Base-by-base conservation (phyloP, 805 yeast species). In the Wickerhamiella slavikovae region DNA sequence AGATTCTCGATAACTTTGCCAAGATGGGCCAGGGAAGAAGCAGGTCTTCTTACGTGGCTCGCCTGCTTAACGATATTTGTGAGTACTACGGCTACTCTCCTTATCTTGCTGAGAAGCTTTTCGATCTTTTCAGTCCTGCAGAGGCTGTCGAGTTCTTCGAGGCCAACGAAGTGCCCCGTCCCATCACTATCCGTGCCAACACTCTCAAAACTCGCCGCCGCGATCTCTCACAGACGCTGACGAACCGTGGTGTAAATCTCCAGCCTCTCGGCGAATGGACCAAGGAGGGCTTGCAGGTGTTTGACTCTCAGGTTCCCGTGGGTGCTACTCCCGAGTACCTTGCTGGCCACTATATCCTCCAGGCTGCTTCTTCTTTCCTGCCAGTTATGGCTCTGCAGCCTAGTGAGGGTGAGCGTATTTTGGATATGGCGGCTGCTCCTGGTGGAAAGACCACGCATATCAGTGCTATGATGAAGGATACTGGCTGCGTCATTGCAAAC, bases 381-480 rank as follows among this genome's bases (percentile, higher is more conserved):
- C 99, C 99, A 6, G 94, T 83, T 14, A 79, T 89, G 85, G 99
- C 99, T 1, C 60, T 89, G 43, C 85, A 72, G 38, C 98, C 99
- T n/a, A 91, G 82, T 51, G 95, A 82, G 54, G 72, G 77, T 49
- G 99, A 89, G 59, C 74, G 98, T 47, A 64, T 89, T 24, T 61
- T 89, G 38, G 99, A 89, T 58, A 89, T 89, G 99, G 96, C 98
- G 28, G 92, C 98, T 36, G 95, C 98, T 17, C 98, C 98, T 40
- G 98, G 98, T 60, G 98, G 98, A 56, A 85, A 85, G 51, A 80
- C 95, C 14, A 85, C 98, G 2, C 83, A 80, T 51, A 68, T 85
- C 30, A 70, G 93, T 22, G 95, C 99, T 1, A 55, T 85, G 57
- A 89, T 89, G 96, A 89, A 89, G 50, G 89, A 89, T 54, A 89